Evolutionary conservation across 2,329 filamentous ascomycete species (phyloP).

Genomic region (Diaporthe caulivora): DNA sequence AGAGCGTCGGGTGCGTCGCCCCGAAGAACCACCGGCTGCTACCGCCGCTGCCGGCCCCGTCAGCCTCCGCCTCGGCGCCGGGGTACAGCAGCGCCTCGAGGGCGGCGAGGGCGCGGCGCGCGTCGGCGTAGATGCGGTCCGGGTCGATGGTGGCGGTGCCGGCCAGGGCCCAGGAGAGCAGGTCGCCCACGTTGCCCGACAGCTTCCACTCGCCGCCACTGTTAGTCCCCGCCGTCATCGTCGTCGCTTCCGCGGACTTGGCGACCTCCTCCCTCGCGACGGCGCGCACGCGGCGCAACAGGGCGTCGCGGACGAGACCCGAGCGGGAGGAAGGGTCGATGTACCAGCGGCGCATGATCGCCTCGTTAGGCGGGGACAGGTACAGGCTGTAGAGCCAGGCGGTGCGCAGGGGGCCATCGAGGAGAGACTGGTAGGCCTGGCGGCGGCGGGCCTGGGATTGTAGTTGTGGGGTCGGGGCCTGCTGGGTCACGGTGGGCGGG

Average conservation of each 20-base stretch:
- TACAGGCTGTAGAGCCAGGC: conserved; percentile 93
- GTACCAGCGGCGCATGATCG: conserved; percentile 79
- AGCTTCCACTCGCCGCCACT: background rate
- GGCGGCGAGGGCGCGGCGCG: conserved; percentile 59
- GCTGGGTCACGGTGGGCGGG: conserved; percentile 42
- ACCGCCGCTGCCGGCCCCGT: background rate
- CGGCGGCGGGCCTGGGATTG: conserved; percentile 50
- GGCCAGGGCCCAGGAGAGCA: conserved; percentile 45
- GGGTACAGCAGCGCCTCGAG: conserved; percentile 56
- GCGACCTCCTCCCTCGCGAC: conserved; percentile 83
- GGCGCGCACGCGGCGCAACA: conserved; percentile 74
- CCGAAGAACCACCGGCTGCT: conserved; percentile 62
- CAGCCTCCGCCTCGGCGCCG: conserved; percentile 44
- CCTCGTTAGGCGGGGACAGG: conserved; percentile 75
- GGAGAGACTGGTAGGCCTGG: conserved; percentile 80
- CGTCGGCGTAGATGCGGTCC: conserved; percentile 56
- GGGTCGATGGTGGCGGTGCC: conserved; percentile 51
- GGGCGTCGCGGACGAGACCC: conserved; percentile 70
- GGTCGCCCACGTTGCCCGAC: conserved; percentile 32
- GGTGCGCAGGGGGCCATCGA: conserved; percentile 82
- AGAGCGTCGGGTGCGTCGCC: conserved; percentile 71
- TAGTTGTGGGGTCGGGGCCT: conserved; percentile 58
- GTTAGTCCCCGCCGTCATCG: background rate
- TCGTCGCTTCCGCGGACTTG: conserved; percentile 62
- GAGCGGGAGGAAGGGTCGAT: conserved; percentile 73